Evolutionary conservation across 495 filamentous ascomycete species (phyloP), one percentile per base, ranked within the genome.

Genomic region (Gamarada debralockiae): DNA sequence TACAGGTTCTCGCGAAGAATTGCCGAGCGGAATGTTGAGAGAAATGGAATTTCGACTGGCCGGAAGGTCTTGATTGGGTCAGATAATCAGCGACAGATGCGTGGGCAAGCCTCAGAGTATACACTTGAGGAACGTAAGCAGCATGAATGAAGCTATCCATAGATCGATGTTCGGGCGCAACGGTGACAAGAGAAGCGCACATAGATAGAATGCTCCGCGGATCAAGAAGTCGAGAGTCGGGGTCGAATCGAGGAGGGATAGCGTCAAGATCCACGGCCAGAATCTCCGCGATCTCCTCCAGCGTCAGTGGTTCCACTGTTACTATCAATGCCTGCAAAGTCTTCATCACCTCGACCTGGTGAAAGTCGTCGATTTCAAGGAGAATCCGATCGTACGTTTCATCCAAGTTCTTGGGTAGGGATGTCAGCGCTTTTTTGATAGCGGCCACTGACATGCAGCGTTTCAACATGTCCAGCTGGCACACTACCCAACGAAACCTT

Each of bases 401-500:
- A 21, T 56, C 41, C 31, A 56, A 20, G 29, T 39, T 50, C 36
- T 44, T 39, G 15, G 53, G 53, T 14, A 56, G 24, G 9, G 40
- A 23, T 18, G 48, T 25, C 3, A 56, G 15, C 0, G 53, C 48
- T 39, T 56, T 56, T 2, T 31, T 23, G 18, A 56, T 20, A n/a
- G 48, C 34, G 6, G 39, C 21, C 8, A 56, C 31, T n/a, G 38
- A 45, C 18, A 45, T 45, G 47, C 53, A 56, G 27, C 48, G 38
- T 51, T 42, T 27, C 1, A 56, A 31, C 53, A 52, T 52, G 22
- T 56, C 53, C 22, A 56, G 39, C 33, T 56, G 53, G 20, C 48
- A 56, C 21, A 48, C 48, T 12, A 56, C 53, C 53, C 53, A 56
- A 38, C 45, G 53, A 46, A 56, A 56, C 42, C 53, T 56, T 24